Percentiles rank a stretch among this genome's conserved stretches.
phyloP scores from a whole-genome alignment of 2,329 filamentous ascomycete genomes.

The Verticillium isaacii region DNA sequence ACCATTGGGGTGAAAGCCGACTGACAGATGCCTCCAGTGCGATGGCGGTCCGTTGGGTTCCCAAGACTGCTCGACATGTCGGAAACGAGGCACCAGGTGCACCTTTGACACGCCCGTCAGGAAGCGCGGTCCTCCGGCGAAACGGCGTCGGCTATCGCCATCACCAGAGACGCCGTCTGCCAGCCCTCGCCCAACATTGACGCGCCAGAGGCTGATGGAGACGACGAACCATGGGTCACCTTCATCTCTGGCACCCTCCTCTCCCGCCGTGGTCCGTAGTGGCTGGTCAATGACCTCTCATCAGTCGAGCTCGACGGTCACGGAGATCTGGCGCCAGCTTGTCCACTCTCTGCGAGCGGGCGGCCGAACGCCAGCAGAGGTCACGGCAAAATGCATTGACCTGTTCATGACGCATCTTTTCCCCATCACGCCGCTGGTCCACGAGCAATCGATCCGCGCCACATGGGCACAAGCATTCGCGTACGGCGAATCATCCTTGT shows the following conservation, averaged over 20 bases:
- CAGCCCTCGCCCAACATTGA: neutral
- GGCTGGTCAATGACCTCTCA: neutral
- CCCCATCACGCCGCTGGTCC: neutral
- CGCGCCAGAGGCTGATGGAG: neutral
- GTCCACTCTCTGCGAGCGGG: neutral
- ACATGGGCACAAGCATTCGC: neutral
- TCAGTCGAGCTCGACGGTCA: neutral
- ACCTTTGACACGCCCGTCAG: neutral
- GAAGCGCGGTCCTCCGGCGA: neutral
- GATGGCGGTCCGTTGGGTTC: neutral
- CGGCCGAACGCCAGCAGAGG: neutral
- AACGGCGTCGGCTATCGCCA: neutral
- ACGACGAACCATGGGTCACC: neutral
- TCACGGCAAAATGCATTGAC: neutral
- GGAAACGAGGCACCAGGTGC: neutral
- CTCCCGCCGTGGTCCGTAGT: neutral
- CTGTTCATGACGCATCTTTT: neutral
- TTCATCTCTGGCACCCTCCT: neutral
- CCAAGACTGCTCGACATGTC: neutral
- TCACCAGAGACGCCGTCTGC: neutral
- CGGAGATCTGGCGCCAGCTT: neutral
- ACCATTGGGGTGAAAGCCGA: no score
- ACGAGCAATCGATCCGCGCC: neutral
- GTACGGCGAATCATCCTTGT: neutral
- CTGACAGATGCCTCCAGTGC: neutral